These are phyloP conservation scores for Paramecium octaurelia DNA, from an alignment of 73 alveolate genomes.

Conservation along the genomic window DNA sequence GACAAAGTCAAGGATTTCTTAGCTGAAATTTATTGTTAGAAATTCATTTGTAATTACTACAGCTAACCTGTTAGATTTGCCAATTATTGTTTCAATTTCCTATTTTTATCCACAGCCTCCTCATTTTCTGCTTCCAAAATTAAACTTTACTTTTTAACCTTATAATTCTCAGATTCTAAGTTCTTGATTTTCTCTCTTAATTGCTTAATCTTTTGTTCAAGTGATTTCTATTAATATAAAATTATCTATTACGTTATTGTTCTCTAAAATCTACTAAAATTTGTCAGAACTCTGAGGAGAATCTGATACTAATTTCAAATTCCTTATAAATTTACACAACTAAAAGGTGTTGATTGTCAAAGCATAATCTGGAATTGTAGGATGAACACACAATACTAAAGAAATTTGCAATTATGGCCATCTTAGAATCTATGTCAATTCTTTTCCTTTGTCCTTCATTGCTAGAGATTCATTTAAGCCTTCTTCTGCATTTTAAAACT, in stretches of 20 bases:
- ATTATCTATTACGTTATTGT: neutral
- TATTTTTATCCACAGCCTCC: conserved; percentile 16
- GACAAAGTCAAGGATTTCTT: neutral
- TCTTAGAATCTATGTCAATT: neutral
- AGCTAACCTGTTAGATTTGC: neutral
- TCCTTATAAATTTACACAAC: neutral
- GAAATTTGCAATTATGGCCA: neutral
- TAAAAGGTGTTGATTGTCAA: neutral
- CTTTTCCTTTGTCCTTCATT: neutral
- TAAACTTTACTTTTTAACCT: neutral
- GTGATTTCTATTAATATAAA: neutral
- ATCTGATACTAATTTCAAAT: neutral
- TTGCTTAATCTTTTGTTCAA: neutral
- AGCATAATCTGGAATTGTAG: conserved; percentile 6
- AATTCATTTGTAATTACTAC: neutral
- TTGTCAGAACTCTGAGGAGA: conserved; percentile 1
- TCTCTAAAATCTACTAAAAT: neutral
- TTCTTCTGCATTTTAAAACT: neutral
- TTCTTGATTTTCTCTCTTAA: neutral
- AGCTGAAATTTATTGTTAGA: neutral
- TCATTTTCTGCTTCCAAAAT: neutral
- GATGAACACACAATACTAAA: neutral
- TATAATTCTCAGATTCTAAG: neutral
- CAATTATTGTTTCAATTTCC: neutral
- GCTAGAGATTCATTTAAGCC: conserved; percentile 5